These are phyloP conservation scores for Centrapalus pauciflorus DNA, from an alignment of 129 eudicot genomes.

Conservation along the genomic window DNA sequence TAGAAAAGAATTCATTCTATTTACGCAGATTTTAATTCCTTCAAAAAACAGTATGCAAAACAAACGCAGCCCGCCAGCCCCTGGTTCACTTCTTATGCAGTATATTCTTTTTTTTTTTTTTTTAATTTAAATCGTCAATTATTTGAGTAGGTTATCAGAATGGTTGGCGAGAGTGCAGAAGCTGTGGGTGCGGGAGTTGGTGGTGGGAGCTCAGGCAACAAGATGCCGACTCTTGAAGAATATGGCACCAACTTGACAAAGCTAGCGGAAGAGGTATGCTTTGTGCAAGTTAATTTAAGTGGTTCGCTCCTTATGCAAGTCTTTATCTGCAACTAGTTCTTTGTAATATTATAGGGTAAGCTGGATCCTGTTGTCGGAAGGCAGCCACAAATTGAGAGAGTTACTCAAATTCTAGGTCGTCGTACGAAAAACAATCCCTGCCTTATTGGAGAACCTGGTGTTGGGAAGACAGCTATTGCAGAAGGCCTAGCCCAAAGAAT, in stretches of 20 bases:
- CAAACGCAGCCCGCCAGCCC: no score
- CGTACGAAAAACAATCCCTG: conserved; percentile 90
- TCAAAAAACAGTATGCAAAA: no score
- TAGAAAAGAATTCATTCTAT: no score
- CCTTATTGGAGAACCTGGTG: conserved; percentile 95
- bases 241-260: conserved; percentile 92
- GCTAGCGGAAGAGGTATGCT: conserved; percentile 81
- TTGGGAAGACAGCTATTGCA: conserved; percentile 92
- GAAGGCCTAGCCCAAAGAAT: conserved; percentile 94
- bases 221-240: conserved; percentile 91
- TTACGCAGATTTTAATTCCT: no score
- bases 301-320: background rate
- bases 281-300: background rate
- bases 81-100: background rate
- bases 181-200: conserved; percentile 92
- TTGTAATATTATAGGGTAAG: conserved; percentile 48
- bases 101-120: background rate
- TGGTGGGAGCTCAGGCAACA: conserved; percentile 63
- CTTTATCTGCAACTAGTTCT: background rate
- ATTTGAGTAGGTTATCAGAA: conserved; percentile 61
- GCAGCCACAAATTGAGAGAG: conserved; percentile 76
- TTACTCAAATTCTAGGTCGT: conserved; percentile 85
- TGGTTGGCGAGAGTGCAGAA: conserved; percentile 94
- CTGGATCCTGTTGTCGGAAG: conserved; percentile 95
- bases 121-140: background rate